Evolutionary conservation across 2,329 filamentous ascomycete genomes (phyloP).

Genomic region (Colletotrichum sp.): DNA sequence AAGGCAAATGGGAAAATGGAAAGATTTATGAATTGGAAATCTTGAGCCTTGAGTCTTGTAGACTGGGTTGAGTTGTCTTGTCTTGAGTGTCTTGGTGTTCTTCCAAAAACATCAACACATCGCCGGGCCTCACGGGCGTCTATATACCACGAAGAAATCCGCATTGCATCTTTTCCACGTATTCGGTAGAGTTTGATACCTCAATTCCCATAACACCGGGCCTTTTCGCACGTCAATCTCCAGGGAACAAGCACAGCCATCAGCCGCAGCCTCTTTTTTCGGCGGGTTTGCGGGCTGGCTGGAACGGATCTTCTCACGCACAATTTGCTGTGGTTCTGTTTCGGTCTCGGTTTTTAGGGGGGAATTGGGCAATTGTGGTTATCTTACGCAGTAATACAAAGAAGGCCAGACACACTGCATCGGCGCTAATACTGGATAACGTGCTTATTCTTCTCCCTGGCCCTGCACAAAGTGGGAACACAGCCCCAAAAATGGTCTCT

Average conservation of each 20-base stretch:
- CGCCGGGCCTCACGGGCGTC: neutral
- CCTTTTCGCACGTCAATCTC: neutral
- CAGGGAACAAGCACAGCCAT: neutral
- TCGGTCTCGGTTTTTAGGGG: slow-evolving; percentile 8
- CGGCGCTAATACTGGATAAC: neutral
- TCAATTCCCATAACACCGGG: neutral
- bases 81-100: neutral
- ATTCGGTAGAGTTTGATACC: neutral
- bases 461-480: neutral
- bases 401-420: neutral
- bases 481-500: neutral
- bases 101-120: neutral
- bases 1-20: neutral
- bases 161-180: neutral
- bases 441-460: neutral
- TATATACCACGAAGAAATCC: neutral
- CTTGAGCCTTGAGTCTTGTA: neutral
- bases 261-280: neutral
- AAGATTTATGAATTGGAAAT: neutral
- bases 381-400: neutral
- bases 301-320: neutral
- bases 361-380: neutral
- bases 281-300: neutral
- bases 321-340: neutral
- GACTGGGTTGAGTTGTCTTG: neutral